Conservation (phyloP, 495 filamentous ascomycete genomes). For the Podospora fimiseda region DNA sequence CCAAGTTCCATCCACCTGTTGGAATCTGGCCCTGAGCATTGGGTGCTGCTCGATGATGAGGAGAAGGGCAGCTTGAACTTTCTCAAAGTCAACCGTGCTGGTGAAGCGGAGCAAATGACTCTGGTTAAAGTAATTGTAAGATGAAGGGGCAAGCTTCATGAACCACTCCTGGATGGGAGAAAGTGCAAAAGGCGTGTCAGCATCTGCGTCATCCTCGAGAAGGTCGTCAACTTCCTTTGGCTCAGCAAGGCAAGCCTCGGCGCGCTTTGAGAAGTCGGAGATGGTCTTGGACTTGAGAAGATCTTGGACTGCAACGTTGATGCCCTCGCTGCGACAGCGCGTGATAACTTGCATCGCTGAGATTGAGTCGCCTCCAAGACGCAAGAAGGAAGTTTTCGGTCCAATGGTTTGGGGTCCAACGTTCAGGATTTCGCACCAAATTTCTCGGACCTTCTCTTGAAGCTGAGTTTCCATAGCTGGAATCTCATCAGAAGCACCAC, state of each 20-base stretch:
- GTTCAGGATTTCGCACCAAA: not conserved
- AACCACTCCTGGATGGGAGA: not conserved
- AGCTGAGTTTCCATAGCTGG: not conserved
- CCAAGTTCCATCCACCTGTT: not conserved
- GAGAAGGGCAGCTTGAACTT: not conserved
- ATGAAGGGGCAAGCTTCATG: not conserved
- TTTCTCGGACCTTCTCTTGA: not conserved
- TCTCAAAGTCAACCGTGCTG: not conserved
- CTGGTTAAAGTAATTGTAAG: not conserved
- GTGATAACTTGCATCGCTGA: not conserved
- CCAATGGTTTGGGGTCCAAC: not conserved
- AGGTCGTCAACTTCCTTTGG: not conserved
- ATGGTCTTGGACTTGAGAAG: not conserved
- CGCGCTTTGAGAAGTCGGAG: not conserved
- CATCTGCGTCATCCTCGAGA: not conserved
- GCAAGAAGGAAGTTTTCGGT: not conserved
- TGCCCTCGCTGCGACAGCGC: not conserved
- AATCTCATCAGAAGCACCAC: not conserved
- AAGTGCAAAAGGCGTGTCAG: not conserved
- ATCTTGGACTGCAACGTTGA: not conserved
- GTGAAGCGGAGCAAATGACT: not conserved
- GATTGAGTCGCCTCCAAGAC: not conserved
- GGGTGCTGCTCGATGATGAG: not conserved
- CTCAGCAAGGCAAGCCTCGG: not conserved
- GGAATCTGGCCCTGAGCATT: not conserved